phyloP scores from a whole-genome alignment of 768 basidiomycete species.

The Hydnum rufescens region DNA sequence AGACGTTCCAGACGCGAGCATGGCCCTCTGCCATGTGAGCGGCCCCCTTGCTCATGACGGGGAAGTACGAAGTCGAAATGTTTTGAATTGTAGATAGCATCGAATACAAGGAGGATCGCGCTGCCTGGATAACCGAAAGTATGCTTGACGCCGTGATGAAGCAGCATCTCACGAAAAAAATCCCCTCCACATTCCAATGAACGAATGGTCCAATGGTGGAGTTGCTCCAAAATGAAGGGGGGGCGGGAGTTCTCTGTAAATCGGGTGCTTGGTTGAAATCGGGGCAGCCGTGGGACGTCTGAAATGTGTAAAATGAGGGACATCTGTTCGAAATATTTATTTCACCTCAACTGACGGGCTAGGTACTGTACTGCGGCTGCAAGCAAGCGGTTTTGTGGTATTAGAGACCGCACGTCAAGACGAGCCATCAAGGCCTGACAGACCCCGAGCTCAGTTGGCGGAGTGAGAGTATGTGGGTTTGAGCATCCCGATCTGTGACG shows the following conservation, averaged over 20 bases:
- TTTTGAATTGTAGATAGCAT: conserved; percentile 91
- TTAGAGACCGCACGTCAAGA: no score
- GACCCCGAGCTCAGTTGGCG: no score
- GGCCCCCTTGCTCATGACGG: conserved; percentile 91
- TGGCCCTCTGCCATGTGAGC: conserved; percentile 99
- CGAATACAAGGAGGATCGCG: conserved; percentile 97
- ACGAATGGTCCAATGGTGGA: conserved; percentile 40
- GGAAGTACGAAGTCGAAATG: conserved; percentile 93
- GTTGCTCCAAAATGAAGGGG: not conserved
- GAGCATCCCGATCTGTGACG: no score
- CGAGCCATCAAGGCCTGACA: no score
- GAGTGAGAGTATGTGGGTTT: no score
- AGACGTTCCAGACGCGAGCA: conserved; percentile 91
- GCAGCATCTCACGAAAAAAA: conserved; percentile 99
- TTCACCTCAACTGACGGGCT: no score
- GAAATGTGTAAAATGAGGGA: conserved; percentile 3
- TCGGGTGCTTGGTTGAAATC: conserved; percentile 18
- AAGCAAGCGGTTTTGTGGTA: no score
- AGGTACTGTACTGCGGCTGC: no score
- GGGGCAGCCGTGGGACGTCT: conserved; percentile 49
- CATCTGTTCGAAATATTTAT: no score
- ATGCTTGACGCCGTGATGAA: conserved; percentile 86
- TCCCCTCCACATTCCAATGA: conserved; percentile 90
- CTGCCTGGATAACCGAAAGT: conserved; percentile 97
- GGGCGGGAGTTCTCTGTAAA: conserved; percentile 21